phyloP scores from a whole-genome alignment of 2,329 filamentous ascomycete genomes.

The Hymenoscyphus infarciens region DNA sequence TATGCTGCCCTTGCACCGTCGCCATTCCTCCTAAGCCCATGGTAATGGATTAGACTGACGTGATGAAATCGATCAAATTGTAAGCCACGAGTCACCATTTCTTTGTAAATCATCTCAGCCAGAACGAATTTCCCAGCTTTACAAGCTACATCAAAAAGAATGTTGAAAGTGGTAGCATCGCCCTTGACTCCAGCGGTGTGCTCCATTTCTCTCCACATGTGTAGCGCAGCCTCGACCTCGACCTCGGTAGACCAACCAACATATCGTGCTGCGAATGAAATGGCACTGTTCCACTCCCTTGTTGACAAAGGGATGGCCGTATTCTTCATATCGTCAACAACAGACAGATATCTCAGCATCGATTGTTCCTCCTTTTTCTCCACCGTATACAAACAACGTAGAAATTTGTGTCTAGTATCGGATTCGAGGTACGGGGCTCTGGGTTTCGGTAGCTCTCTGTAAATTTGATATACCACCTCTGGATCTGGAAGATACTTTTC shows the following conservation, averaged over 20 bases:
- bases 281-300: slow-evolving; percentile 78
- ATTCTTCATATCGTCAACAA: slow-evolving; percentile 78
- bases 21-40: slow-evolving; percentile 71
- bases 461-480: slow-evolving; percentile 35
- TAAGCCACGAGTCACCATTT: slow-evolving; percentile 70
- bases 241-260: slow-evolving; percentile 54
- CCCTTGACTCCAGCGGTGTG: slow-evolving; percentile 58
- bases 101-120: slow-evolving; percentile 78
- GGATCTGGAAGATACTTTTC: slow-evolving; percentile 21
- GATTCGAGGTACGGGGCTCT: slow-evolving; percentile 33
- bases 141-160: slow-evolving; percentile 83
- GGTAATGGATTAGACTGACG: slow-evolving; percentile 77
- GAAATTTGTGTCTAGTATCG: slow-evolving; percentile 30
- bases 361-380: slow-evolving; percentile 41
- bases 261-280: slow-evolving; percentile 74
- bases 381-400: slow-evolving; percentile 32
- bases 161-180: slow-evolving; percentile 84
- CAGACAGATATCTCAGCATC: slow-evolving; percentile 78
- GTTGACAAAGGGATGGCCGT: slow-evolving; percentile 65
- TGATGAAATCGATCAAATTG: slow-evolving; percentile 75
- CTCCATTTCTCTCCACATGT: slow-evolving; percentile 90
- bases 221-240: slow-evolving; percentile 66
- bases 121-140: slow-evolving; percentile 81
- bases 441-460: slow-evolving; percentile 35
- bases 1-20: slow-evolving; percentile 74